Conservation (phyloP, 2,329 filamentous ascomycete genomes). For the Ceratocystis cacaofunesta region DNA sequence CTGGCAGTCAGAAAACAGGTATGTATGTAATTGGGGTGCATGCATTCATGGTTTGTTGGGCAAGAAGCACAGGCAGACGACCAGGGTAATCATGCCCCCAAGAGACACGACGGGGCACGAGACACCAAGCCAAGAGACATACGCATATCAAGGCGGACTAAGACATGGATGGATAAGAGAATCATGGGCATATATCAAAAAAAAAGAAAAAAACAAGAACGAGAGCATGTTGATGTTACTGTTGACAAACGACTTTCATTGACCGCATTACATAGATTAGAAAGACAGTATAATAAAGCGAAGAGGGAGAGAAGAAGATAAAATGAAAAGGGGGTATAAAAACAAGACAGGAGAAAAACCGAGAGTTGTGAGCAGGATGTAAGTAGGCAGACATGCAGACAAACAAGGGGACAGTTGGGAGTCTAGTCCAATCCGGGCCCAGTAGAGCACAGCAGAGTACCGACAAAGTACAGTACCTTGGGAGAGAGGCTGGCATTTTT, state of each 20-base stretch:
- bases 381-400: no score
- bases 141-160: no score
- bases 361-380: neutral
- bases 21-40: no score
- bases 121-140: no score
- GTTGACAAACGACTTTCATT: constrained; percentile 6
- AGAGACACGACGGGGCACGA: no score
- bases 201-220: neutral
- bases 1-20: no score
- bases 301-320: constrained; percentile 2
- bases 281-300: neutral
- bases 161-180: no score
- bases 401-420: neutral
- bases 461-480: neutral
- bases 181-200: neutral
- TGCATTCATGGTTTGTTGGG: no score
- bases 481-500: neutral
- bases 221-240: neutral
- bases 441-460: neutral
- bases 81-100: no score
- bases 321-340: constrained; percentile 1
- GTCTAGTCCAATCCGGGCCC: neutral
- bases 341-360: constrained; percentile 6
- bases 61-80: no score
- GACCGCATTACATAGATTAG: constrained; percentile 8